Base-by-base conservation (phyloP, 306 rosid species). In the Carpinus fangiana region DNA sequence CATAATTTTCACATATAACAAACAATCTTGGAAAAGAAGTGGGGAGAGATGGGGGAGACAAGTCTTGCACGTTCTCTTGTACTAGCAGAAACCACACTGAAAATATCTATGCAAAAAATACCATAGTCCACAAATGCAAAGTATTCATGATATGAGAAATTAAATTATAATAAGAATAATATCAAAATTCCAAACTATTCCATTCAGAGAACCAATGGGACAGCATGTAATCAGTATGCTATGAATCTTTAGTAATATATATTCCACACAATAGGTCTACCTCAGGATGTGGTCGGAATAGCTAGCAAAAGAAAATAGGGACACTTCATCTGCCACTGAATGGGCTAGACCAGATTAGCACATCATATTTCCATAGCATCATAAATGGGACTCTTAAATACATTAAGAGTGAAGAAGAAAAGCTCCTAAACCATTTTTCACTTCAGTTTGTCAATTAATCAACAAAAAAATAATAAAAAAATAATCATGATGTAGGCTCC, bases 341-440 rank as follows among this genome's bases (percentile, higher is more conserved):
- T 17, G 51, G 51, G 23, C 51, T 66, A 66, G 26, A 18, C 72
- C 51, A 66, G 68, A 61, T 66, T 16, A 38, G 26, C 50, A 66
- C 50, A 66, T 41, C 12, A 3, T 62, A n/a, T 66, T 26, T 18
- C 48, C 31, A 23, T 41, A 7, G 4, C 14, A 45, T 51, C 34
- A 26, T 20, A 53, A 60, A 64, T 43, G 34, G 46, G 14, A 20
- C 65, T 21, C 4, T 51, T 31, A 41, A 59, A 71, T 46, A 56
- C 60, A 47, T 59, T 57, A 62, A 73, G 46, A 54, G 18, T 75
- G 76, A 75, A 43, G 26, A 38, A 8, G 45, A 53, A 69, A 65
- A 20, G 68, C 52, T 41, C 52, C 7, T 14, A 6, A 45, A 41
- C 74, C 20, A 20, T 65, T 36, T 61, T 53, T 31, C 16, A 61